Evolutionary conservation across 176 grass and related monocot genomes (phyloP), one percentile per base, ranked within the genome.

Genomic region (Eremochloa ophiuroides): DNA sequence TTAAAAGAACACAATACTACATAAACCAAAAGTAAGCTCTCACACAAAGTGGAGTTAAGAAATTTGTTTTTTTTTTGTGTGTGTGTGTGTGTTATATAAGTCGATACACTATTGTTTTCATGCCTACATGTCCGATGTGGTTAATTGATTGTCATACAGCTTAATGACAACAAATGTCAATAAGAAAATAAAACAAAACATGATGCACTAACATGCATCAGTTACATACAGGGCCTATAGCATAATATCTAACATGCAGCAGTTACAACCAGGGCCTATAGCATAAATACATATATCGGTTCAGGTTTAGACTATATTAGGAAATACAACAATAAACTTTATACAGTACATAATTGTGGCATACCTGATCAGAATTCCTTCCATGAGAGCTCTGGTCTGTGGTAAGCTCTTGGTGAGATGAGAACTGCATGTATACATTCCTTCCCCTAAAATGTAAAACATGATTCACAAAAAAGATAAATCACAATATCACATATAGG

Each of bases 391-490:
- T 99, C 51, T 93, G 91, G 55, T 99, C 93, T 33, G 96, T 99
- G 62, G 96, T 99, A 67, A 99, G 86, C 55, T 99, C 96, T 83
- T 99, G 96, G 74, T 99, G 96, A 22, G 96, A 99, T 53, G 96
- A 99, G 78, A 95, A 99, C 46, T 99, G 96, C 78, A 99, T 87
- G 73, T 99, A 99, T 29, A 99, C 72, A 95, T 99, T 95, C 87
- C 96, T 88, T 85, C 96, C 96, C 87, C 96, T 99, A 66, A 83
- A 87, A 87, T 85, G 60, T 30, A 39, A 90, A 61, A 62, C 76
- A 66, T 65, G 26, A 65, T 18, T 14, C 77, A 59, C 51, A 2
- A 79, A 73, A 79, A 84, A 20, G 35, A 78, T 69, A 40, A 27
- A 78, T 43, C 30, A 81, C 29, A 77, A n/a, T n/a, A 35, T 35